These are phyloP conservation scores for Cylindrodendrum hubeiense DNA, from an alignment of 2,329 filamentous ascomycete genomes.

Conservation along the genomic window DNA sequence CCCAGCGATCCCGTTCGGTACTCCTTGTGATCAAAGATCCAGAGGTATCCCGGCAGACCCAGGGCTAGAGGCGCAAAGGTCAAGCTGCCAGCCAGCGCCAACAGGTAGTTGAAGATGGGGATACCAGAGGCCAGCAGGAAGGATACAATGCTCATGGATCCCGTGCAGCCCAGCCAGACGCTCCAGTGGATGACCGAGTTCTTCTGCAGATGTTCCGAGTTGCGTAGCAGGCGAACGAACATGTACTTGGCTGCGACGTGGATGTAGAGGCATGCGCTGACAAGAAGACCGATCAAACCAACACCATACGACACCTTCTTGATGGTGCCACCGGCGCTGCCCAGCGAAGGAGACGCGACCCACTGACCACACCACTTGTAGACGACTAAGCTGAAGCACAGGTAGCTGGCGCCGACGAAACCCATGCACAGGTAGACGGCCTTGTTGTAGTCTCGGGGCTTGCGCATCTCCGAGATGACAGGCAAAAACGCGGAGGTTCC, in stretches of 20 bases:
- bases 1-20: constrained; percentile 45
- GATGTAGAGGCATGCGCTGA: constrained; percentile 33
- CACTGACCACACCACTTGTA: constrained; percentile 73
- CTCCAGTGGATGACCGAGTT: constrained; percentile 52
- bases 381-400: constrained; percentile 70
- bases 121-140: constrained; percentile 50
- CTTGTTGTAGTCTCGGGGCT: constrained; percentile 43
- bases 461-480: constrained; percentile 75
- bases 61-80: constrained; percentile 52
- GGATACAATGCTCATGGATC: constrained; percentile 43
- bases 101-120: constrained; percentile 46
- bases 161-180: constrained; percentile 51
- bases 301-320: constrained; percentile 74
- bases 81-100: constrained; percentile 37
- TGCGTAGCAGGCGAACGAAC: constrained; percentile 54
- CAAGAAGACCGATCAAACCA: constrained; percentile 55
- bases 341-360: constrained; percentile 72
- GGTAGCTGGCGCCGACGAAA: constrained; percentile 68
- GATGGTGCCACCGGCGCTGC: constrained; percentile 68
- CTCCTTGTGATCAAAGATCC: constrained; percentile 51
- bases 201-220: constrained; percentile 51
- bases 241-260: constrained; percentile 51
- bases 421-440: constrained; percentile 70
- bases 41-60: constrained; percentile 51
- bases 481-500: constrained; percentile 72